Evolutionary conservation across 1,139 yeast species (phyloP), one percentile per base, ranked within the genome.

Genomic region (Debaryomyces singareniensis): DNA sequence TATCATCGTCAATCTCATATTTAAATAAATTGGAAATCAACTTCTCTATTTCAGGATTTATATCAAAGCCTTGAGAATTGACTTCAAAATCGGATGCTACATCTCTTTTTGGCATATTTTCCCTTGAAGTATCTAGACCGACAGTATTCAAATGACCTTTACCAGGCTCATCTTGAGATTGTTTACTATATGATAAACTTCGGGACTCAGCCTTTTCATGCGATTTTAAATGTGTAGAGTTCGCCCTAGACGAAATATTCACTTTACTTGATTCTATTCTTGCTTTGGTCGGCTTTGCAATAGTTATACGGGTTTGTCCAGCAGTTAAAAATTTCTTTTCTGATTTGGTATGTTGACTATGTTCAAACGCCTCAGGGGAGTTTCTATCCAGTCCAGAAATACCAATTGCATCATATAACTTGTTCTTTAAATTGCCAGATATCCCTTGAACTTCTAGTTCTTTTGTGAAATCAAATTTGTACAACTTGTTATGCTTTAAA

Each of bases 371-470:
- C 21, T 9, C n/a, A 9, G 21, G n/a, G 9, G n/a, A 18, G n/a
- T 18, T 18, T 18, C n/a, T 9, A 9, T 9, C n/a, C n/a, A 9
- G 21, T 18, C 21, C 21, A 18, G 7, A 7, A 7, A 18, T 18
- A 7, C 14, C 14, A 5, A 68, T 49, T 3, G 51, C 56, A 6
- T 44, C 42, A 36, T 68, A 44, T 1, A 71, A 42, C 7, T 47
- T 42, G 3, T 49, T 42, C 2, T 60, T 56, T 13, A 51, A 42
- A 16, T 44, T 33, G 2, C 43, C 31, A 0, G 60, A 52, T 1
- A 75, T 55, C n/a, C 55, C 51, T 29, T 67, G 68, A 5, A 43
- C 38, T 23, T 58, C 56, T 36, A 81, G 43, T 31, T 75, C 77
- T 15, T 58, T 56, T 4, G 66, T 53, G 23, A 82, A 58, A 34